Percentiles rank a stretch among this genome's conserved stretches.
These are phyloP conservation scores for Niebla homalea DNA, from an alignment of 495 filamentous ascomycete genomes.

Conservation along the genomic window DNA sequence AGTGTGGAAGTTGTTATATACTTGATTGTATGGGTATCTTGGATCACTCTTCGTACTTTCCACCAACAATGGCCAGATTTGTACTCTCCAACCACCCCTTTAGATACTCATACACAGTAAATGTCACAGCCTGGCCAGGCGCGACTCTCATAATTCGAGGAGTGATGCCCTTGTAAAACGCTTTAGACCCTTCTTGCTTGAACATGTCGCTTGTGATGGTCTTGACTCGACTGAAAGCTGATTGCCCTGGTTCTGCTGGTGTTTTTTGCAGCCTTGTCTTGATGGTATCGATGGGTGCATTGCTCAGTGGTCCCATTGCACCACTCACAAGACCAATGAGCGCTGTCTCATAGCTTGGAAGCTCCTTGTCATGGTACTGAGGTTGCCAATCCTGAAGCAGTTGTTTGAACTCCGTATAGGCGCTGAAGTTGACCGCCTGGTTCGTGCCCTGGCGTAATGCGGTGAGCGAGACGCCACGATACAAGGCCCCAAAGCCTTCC, in stretches of 20 bases:
- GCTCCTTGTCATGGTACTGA: conserved; percentile 36
- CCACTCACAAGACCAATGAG: conserved; percentile 82
- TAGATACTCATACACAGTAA: conserved; percentile 90
- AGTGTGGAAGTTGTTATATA: too few relatives aligned
- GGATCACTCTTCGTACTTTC: conserved; percentile 59
- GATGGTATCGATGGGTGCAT: conserved; percentile 97
- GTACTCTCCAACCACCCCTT: conserved; percentile 72
- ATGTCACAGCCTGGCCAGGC: conserved; percentile 94
- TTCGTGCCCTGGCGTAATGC: conserved; percentile 90
- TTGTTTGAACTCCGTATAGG: conserved; percentile 87
- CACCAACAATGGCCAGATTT: conserved; percentile 47
- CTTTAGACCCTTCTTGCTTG: conserved; percentile 82
- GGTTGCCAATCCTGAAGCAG: conserved; percentile 57
- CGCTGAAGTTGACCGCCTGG: conserved; percentile 98
- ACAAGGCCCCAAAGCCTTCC: conserved; percentile 76
- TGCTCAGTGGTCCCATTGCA: conserved; percentile 89
- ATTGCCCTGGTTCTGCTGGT: conserved; percentile 67
- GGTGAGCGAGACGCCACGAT: conserved; percentile 85
- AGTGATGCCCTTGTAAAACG: conserved; percentile 99
- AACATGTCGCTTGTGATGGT: conserved; percentile 84
- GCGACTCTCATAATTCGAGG: conserved; percentile 95
- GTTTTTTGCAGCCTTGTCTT: conserved; percentile 93
- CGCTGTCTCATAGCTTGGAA: conserved; percentile 83
- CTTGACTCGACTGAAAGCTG: conserved; percentile 61
- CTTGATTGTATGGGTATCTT: not conserved